Evolutionary conservation across 169 alveolate genomes (phyloP), one percentile per base, ranked within the genome.

Genomic region (Babesia ovis): DNA sequence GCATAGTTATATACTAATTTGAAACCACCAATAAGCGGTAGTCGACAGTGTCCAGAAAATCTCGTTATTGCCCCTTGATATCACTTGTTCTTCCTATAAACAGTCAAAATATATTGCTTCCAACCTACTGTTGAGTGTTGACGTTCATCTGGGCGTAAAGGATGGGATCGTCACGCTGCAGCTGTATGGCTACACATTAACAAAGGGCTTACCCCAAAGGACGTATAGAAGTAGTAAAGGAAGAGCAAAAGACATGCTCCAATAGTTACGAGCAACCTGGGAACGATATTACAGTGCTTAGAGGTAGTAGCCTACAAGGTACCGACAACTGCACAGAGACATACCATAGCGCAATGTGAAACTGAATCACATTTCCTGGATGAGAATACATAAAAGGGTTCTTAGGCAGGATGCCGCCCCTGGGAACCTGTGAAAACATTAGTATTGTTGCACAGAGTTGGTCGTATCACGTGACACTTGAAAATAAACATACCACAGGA

Each of bases 291-390:
- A n/a, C n/a, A n/a, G n/a, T n/a, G n/a, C n/a, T n/a, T n/a, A n/a
- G n/a, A n/a, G n/a, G n/a, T n/a, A n/a, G n/a, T n/a, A n/a, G n/a
- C n/a, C n/a, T n/a, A n/a, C n/a, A n/a, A n/a, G n/a, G n/a, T n/a
- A n/a, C n/a, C n/a, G n/a, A n/a, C n/a, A n/a, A n/a, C n/a, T n/a
- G n/a, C n/a, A 42, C 18, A 3, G 45, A 43, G 14, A 42, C 37
- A 39, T 64, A 64, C 74, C 74, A 64, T 45, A 64, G 46, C 43
- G 74, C 55, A 54, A 64, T 64, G 74, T 64, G 74, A 31, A 25
- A 64, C 22, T 64, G 74, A 8, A 64, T 64, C 51, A 64, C 74
- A 1, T 64, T 35, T 27, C 34, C 11, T 14, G 74, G 74, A 32
- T 64, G 74, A 3, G 74, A 64, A 32, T 32, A 20, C 50, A 9